Conservation (phyloP, 345 rosid genomes). For the Populus euphratica region DNA sequence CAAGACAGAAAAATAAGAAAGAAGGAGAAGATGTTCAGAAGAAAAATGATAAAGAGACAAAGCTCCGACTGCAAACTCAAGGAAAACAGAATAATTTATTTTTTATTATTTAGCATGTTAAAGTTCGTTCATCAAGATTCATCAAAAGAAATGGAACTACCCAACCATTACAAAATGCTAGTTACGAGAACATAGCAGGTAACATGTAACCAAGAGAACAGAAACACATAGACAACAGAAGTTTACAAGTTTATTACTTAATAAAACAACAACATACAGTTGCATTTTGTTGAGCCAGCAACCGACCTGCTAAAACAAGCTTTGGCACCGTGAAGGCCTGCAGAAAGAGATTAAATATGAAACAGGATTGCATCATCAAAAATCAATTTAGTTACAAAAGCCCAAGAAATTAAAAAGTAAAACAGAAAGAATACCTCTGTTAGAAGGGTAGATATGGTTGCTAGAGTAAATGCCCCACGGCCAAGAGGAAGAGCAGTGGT, state of each 20-base stretch:
- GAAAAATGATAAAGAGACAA: background rate
- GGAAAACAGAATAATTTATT: too few relatives aligned
- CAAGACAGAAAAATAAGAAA: background rate
- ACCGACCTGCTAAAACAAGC: conserved; percentile 96
- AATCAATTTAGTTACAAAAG: conserved; percentile 15
- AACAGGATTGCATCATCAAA: conserved; percentile 9
- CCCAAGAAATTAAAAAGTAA: background rate
- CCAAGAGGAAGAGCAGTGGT: conserved; percentile 96
- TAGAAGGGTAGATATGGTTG: conserved; percentile 83
- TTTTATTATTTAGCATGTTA: background rate
- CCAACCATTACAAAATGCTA: background rate
- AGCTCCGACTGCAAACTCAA: too few relatives aligned
- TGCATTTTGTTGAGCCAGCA: conserved; percentile 98
- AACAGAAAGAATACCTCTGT: conserved; percentile 54
- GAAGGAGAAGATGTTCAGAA: background rate
- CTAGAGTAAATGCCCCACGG: conserved; percentile 95
- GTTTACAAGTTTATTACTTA: background rate
- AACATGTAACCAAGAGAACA: background rate
- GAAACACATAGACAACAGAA: background rate
- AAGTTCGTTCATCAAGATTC: background rate
- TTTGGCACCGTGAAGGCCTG: conserved; percentile 94
- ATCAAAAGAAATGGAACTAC: background rate
- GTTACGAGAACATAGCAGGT: background rate
- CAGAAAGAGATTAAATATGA: conserved; percentile 29
- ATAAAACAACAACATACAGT: conserved; percentile 55